A percentile compares a stretch with the other conserved stretches of the same genome.
phyloP scores from a whole-genome alignment of 2,329 filamentous ascomycete species.

The Trichoderma breve region DNA sequence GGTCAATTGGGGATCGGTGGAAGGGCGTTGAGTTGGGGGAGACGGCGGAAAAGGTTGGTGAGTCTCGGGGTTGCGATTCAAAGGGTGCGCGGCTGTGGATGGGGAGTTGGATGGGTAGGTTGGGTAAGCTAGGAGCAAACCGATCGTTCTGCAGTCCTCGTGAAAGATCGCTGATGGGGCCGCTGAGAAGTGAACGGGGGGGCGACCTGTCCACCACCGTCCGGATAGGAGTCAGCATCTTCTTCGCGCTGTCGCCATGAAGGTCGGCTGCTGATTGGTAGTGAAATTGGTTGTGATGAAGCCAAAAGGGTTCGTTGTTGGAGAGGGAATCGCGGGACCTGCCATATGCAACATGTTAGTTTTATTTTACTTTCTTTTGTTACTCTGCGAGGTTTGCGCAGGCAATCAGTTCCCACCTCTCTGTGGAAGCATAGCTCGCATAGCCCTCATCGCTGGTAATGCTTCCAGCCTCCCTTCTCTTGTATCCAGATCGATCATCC shows the following conservation, averaged over 20 bases:
- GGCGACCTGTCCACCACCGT: constrained; percentile 47
- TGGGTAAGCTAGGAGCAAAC: constrained; percentile 38
- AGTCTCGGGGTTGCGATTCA: constrained; percentile 47
- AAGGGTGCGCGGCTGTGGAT: constrained; percentile 41
- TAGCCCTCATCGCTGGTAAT: constrained; percentile 44
- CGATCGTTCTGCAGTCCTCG: constrained; percentile 41
- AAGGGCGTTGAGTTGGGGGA: constrained; percentile 48
- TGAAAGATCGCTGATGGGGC: constrained; percentile 41
- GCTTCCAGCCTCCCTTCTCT: constrained; percentile 32
- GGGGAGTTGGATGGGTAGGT: constrained; percentile 46
- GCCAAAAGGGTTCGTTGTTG: constrained; percentile 42
- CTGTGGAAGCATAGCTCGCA: constrained; percentile 42
- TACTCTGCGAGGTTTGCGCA: constrained; percentile 5
- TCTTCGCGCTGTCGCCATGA: constrained; percentile 52
- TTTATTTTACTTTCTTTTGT: background rate
- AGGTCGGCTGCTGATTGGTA: constrained; percentile 47
- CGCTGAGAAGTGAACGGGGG: constrained; percentile 44
- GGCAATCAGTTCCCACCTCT: constrained; percentile 32
- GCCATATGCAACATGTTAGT: constrained; percentile 11
- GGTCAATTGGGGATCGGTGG: constrained; percentile 38
- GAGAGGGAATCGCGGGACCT: constrained; percentile 44
- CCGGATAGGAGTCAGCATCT: constrained; percentile 52
- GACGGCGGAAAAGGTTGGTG: constrained; percentile 46
- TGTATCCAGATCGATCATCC: constrained; percentile 37
- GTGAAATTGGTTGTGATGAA: constrained; percentile 50